Conservation (phyloP, 441 rosid genomes). For the Brassica balearica region DNA sequence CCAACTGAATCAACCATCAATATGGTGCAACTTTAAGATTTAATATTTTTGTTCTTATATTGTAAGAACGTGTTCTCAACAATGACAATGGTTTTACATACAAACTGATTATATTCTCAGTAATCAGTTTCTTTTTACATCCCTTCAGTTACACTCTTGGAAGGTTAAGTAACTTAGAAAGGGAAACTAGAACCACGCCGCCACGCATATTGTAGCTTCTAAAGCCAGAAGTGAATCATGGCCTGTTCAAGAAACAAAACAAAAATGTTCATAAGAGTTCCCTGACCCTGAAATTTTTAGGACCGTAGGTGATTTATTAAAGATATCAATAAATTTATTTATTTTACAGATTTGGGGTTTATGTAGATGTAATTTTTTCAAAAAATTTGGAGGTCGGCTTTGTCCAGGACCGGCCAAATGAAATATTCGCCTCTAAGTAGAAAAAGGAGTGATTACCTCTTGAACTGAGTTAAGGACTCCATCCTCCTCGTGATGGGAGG, state of each 20-base stretch:
- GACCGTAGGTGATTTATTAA: too few species aligned
- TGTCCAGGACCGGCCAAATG: too few species aligned
- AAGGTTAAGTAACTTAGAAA: slow-evolving; percentile 24
- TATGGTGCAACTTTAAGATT: not conserved
- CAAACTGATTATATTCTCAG: slow-evolving; percentile 7
- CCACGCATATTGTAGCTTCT: slow-evolving; percentile 29
- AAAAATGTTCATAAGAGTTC: not conserved
- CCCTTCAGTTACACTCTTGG: not conserved
- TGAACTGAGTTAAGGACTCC: slow-evolving; percentile 31
- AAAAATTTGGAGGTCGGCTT: too few species aligned
- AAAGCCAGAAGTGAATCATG: slow-evolving; percentile 84
- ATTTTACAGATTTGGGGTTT: too few species aligned
- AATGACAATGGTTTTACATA: slow-evolving; percentile 36
- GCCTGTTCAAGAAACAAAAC: slow-evolving; percentile 60
- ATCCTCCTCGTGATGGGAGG: slow-evolving; percentile 51
- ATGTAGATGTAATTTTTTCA: too few species aligned
- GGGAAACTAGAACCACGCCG: slow-evolving; percentile 13
- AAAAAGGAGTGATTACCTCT: slow-evolving; percentile 32
- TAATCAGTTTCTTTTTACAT: slow-evolving; percentile 30
- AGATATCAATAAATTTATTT: too few species aligned
- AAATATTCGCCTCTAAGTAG: not conserved
- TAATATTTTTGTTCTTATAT: not conserved
- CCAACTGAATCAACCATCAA: slow-evolving; percentile 16
- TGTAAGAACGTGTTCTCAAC: not conserved
- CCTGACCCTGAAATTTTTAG: not conserved